Conservation (phyloP, 139 green algal genomes). For the Bryopsis sp. region DNA sequence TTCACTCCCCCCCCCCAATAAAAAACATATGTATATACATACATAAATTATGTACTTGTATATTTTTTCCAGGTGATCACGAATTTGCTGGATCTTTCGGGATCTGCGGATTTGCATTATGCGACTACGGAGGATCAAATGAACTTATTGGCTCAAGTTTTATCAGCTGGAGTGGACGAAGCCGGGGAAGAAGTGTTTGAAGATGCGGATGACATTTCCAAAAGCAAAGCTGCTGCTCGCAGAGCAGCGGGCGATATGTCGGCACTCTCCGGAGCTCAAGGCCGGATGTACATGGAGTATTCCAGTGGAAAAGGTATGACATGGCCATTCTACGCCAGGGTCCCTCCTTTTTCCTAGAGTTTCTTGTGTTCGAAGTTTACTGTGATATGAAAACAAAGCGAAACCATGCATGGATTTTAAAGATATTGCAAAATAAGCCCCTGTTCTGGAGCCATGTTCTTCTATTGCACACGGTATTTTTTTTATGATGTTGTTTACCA, state of each 20-base stretch:
- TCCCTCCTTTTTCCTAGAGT: too few species aligned
- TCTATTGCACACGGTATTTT: too few species aligned
- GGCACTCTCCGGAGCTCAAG: slow-evolving; percentile 61
- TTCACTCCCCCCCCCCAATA: too few species aligned
- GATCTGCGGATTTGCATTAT: slow-evolving; percentile 14
- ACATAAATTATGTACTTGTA: background rate
- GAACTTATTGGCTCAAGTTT: slow-evolving; percentile 60
- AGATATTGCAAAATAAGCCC: too few species aligned
- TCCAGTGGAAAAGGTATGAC: too few species aligned
- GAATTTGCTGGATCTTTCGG: slow-evolving; percentile 55
- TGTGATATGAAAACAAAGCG: too few species aligned
- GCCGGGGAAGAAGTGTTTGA: slow-evolving; percentile 46
- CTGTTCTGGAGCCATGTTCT: too few species aligned
- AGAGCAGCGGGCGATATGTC: slow-evolving; percentile 55
- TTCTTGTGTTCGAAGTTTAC: too few species aligned
- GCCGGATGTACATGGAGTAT: slow-evolving; percentile 69
- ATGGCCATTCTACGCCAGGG: too few species aligned
- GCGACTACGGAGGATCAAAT: slow-evolving; percentile 50
- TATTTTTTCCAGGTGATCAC: slow-evolving; percentile 67
- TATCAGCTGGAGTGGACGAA: slow-evolving; percentile 60
- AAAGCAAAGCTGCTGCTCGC: slow-evolving; percentile 12
- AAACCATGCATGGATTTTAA: too few species aligned
- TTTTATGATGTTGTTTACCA: too few species aligned
- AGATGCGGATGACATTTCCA: slow-evolving; percentile 30
- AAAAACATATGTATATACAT: background rate